Conservation (phyloP, 148 eudicot genomes). For the Bassia scoparia region DNA sequence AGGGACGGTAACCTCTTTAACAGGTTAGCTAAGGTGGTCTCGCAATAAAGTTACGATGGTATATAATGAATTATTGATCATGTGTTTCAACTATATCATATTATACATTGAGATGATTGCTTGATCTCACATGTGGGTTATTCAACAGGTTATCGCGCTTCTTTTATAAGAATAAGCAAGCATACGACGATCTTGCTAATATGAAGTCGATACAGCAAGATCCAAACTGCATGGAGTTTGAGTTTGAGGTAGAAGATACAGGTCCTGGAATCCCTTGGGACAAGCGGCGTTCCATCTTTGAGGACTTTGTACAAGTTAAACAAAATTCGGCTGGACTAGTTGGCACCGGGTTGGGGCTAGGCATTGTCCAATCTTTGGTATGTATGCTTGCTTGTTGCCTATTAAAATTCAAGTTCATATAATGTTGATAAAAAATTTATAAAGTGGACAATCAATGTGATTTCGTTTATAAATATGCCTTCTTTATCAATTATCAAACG, state of each 20-base stretch:
- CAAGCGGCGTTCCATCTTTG: slow-evolving; percentile 53
- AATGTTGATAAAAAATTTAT: no score
- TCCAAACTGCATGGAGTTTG: slow-evolving; percentile 48
- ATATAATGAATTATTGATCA: no score
- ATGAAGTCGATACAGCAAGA: slow-evolving; percentile 34
- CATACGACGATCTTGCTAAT: slow-evolving; percentile 26
- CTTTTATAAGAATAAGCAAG: slow-evolving; percentile 25
- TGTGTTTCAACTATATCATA: no score
- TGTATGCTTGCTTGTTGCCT: not conserved
- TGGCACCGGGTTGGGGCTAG: slow-evolving; percentile 94
- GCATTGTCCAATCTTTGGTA: slow-evolving; percentile 85
- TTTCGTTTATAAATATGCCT: no score
- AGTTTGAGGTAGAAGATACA: slow-evolving; percentile 80
- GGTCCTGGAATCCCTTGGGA: slow-evolving; percentile 90
- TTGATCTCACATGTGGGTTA: not conserved
- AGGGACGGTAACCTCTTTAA: slow-evolving; percentile 27
- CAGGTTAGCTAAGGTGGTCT: slow-evolving; percentile 16
- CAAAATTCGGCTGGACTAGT: slow-evolving; percentile 38
- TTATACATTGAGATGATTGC: no score
- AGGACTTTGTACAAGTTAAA: slow-evolving; percentile 72
- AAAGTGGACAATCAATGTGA: no score
- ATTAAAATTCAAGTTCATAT: not conserved
- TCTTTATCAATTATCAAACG: no score
- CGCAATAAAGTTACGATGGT: no score
- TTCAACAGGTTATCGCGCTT: slow-evolving; percentile 25